Conservation (phyloP, 225 moss, liverwort and hornwort genomes). For the Thuidium tamariscinum region DNA sequence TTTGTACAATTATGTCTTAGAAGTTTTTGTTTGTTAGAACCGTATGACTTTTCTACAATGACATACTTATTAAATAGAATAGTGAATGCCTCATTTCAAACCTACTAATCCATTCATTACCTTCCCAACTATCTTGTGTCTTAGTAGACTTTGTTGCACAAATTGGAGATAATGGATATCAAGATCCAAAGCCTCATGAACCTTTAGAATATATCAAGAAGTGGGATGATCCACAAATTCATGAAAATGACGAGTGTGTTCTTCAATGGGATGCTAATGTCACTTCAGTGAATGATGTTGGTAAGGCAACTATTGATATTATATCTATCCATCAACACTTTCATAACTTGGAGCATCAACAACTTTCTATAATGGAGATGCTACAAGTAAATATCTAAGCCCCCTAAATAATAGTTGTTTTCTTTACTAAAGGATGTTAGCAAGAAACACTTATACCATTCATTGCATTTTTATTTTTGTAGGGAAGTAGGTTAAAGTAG, state of each 20-base stretch:
- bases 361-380: slow-evolving; percentile 40
- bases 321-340: slow-evolving; percentile 15
- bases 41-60: neutral
- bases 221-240: slow-evolving; percentile 22
- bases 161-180: neutral
- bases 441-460: neutral
- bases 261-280: slow-evolving; percentile 24
- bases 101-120: neutral
- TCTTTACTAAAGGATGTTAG: neutral
- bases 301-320: slow-evolving; percentile 38
- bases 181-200: neutral
- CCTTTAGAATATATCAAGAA: slow-evolving; percentile 10
- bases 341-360: slow-evolving; percentile 30
- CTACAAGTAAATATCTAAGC: slow-evolving; percentile 14
- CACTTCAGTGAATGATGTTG: slow-evolving; percentile 16
- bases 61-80: no score
- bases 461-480: neutral
- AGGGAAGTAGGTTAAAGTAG: no score
- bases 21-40: neutral
- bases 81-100: neutral
- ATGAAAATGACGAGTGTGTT: slow-evolving; percentile 14
- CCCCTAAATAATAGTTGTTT: neutral
- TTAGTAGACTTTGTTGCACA: neutral
- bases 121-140: neutral
- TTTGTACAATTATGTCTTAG: neutral